Percentiles rank a stretch among this genome's conserved stretches.
Conservation (phyloP, 306 rosid species). For the Corylus avellana region DNA sequence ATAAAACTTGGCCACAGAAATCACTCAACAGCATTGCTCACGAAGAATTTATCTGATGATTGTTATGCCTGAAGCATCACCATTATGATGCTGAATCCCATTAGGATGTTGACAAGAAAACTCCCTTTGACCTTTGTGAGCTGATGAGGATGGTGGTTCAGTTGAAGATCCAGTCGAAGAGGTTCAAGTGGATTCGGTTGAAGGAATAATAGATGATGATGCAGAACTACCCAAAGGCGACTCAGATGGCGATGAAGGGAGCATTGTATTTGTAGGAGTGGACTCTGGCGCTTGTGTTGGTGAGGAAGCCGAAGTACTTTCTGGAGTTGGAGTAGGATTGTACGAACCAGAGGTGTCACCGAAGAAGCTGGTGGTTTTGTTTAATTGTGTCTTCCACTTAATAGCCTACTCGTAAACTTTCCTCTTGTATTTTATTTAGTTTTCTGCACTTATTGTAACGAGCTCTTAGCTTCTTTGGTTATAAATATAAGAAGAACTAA, state of each 20-base stretch:
- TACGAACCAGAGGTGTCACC: constrained; percentile 8
- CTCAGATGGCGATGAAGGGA: constrained; percentile 23
- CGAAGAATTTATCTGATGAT: constrained; percentile 16
- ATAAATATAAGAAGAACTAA: no score
- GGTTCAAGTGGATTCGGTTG: constrained; percentile 41
- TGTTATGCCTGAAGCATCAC: constrained; percentile 42
- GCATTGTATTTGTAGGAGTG: constrained; percentile 11
- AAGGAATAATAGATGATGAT: constrained; percentile 45
- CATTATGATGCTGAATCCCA: constrained; percentile 37
- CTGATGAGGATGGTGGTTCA: constrained; percentile 46
- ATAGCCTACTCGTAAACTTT: no score
- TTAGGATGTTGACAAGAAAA: constrained; percentile 28
- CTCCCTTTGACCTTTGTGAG: constrained; percentile 31
- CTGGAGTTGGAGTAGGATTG: constrained; percentile 48
- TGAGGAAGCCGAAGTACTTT: constrained; percentile 22
- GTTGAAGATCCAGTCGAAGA: constrained; percentile 35
- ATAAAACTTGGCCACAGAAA: constrained; percentile 22
- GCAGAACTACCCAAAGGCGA: constrained; percentile 33
- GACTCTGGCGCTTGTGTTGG: constrained; percentile 37
- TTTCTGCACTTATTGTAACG: no score
- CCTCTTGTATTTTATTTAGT: no score
- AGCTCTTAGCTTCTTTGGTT: no score
- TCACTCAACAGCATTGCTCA: constrained; percentile 21
- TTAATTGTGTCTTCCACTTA: no score
- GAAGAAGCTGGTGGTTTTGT: constrained; percentile 15